Percentiles rank a stretch among this genome's conserved stretches.
These are phyloP conservation scores for Rhizopogon roseolus DNA, from an alignment of 768 basidiomycete species.

Conservation along the genomic window DNA sequence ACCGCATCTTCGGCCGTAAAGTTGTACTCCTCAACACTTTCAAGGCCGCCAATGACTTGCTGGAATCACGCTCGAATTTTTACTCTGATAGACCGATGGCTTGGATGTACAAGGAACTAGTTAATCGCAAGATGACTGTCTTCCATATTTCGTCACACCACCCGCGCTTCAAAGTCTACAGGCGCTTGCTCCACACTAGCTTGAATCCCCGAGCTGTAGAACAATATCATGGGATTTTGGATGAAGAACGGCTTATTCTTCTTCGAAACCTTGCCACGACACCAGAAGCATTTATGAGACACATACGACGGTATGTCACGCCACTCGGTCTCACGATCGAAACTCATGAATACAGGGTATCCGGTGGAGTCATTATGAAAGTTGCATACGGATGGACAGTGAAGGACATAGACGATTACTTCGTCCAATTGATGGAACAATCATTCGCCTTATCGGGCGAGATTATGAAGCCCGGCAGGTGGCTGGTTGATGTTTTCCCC, in stretches of 20 bases:
- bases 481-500: too few relatives aligned
- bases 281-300: constrained; percentile 25
- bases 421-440: too few relatives aligned
- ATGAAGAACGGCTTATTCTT: constrained; percentile 30
- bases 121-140: constrained; percentile 34
- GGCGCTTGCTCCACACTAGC: constrained; percentile 33
- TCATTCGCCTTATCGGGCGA: too few relatives aligned
- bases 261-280: constrained; percentile 25
- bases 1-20: too few relatives aligned
- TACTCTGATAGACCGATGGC: constrained; percentile 43
- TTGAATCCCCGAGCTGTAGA: constrained; percentile 30
- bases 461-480: too few relatives aligned
- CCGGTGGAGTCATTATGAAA: too few relatives aligned
- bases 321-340: too few relatives aligned
- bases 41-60: constrained; percentile 35
- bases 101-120: constrained; percentile 40
- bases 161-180: constrained; percentile 34
- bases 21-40: constrained; percentile 40
- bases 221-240: constrained; percentile 30
- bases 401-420: too few relatives aligned
- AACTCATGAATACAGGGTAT: too few relatives aligned
- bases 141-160: constrained; percentile 41
- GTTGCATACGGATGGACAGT: too few relatives aligned
- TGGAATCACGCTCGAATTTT: constrained; percentile 36
- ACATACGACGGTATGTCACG: too few relatives aligned